Evolutionary conservation across 441 rosid species (phyloP).

Genomic region (Gossypium laxum): DNA sequence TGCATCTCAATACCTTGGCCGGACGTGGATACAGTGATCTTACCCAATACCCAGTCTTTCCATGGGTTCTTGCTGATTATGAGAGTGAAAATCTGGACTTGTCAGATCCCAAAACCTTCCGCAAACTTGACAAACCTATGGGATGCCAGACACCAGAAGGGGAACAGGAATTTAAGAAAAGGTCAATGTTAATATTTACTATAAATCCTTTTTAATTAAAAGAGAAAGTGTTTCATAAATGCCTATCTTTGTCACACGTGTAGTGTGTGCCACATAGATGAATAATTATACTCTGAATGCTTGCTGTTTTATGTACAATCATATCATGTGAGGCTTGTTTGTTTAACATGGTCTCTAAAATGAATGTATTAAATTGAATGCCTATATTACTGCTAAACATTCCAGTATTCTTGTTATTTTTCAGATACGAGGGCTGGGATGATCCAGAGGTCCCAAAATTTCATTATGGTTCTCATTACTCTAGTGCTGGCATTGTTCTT

Average conservation of each 20-base stretch:
- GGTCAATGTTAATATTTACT: conserved; percentile 31
- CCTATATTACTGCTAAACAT: conserved; percentile 4
- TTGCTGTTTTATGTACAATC: conserved; percentile 5
- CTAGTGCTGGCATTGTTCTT: conserved; percentile 99
- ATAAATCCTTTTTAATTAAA: neutral
- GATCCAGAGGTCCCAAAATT: conserved; percentile 99
- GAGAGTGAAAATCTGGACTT: conserved; percentile 83
- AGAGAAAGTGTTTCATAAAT: neutral
- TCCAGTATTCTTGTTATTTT: conserved; percentile 14
- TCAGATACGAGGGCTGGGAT: conserved; percentile 99
- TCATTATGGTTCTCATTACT: conserved; percentile 99
- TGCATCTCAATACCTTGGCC: conserved; percentile 98
- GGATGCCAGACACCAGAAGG: conserved; percentile 98
- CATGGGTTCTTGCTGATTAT: conserved; percentile 97
- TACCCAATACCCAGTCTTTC: conserved; percentile 98
- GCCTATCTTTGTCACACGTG: neutral
- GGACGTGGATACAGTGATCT: conserved; percentile 99
- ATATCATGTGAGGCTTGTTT: neutral
- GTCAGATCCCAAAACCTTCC: conserved; percentile 74
- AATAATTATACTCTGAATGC: neutral
- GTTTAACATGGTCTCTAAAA: neutral
- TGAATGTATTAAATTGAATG: neutral
- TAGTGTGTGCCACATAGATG: neutral
- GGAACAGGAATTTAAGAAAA: conserved; percentile 93
- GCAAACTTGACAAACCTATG: conserved; percentile 95